Evolutionary conservation across 129 eudicot genomes (phyloP).

Genomic region (Flaveria brownii): DNA sequence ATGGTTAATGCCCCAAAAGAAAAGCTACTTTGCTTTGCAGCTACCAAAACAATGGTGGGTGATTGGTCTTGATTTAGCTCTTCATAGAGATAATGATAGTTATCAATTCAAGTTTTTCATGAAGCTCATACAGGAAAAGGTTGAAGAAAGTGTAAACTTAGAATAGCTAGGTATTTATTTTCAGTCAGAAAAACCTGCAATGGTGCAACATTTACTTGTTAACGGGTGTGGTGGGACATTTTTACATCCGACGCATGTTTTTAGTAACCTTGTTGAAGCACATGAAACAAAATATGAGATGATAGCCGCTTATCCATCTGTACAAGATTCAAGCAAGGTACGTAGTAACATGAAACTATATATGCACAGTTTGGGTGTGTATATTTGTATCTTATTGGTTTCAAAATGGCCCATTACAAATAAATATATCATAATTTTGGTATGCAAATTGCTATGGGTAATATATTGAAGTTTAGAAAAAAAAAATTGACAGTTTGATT

Average conservation of each 20-base stretch:
- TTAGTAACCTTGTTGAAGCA: conserved; percentile 55
- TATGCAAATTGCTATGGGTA: conserved; percentile 86
- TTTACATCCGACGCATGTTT: conserved; percentile 97
- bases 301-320: conserved; percentile 82
- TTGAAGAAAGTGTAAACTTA: conserved; percentile 81
- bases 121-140: conserved; percentile 69
- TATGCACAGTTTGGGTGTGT: neutral
- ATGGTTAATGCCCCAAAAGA: conserved; percentile 98
- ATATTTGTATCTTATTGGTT: no score
- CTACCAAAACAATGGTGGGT: conserved; percentile 95
- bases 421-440: conserved; percentile 2
- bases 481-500: conserved; percentile 98
- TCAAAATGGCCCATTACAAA: no score
- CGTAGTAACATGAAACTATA: neutral
- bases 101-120: conserved; percentile 86
- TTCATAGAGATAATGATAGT: conserved; percentile 80
- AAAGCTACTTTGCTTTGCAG: conserved; percentile 92
- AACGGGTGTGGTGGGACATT: conserved; percentile 98
- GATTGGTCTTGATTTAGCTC: conserved; percentile 95
- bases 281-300: conserved; percentile 61
- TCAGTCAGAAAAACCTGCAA: conserved; percentile 66
- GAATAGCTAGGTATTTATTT: conserved; percentile 80
- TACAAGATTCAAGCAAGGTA: conserved; percentile 93
- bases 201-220: conserved; percentile 83
- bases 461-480: conserved; percentile 85